Evolutionary conservation across 805 yeast genomes (phyloP), one percentile per base, ranked within the genome.

Genomic region (Myxozyma kluyveri): DNA sequence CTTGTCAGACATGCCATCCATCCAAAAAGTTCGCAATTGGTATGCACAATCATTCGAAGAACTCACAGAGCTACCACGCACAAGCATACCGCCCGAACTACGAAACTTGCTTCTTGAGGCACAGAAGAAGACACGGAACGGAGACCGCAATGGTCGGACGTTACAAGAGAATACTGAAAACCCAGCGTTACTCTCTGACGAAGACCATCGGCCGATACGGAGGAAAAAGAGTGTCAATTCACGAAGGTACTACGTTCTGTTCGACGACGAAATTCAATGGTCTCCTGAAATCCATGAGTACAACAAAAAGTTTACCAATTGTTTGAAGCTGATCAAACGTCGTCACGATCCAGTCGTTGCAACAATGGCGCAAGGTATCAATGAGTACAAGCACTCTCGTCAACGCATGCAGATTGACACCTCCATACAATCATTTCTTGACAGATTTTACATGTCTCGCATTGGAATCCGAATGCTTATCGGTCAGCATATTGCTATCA

Each of bases 291-390:
- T 86, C 31, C 78, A 78, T 60, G 80, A 79, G 54, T 89, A 84
- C 69, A 89, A 86, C 67, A 78, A 78, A 62, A 59, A 67, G 12
- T 91, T 88, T 9, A 80, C 82, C 40, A 82, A 82, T 37, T 73
- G 86, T 0, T 73, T 88, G 54, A 77, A 79, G 46, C 80, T 76
- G 55, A 88, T 88, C 68, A 89, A 88, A 65, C 80, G 78, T 59
- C 74, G 96, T 31, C 96, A 88, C 67, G 96, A 89, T 68, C 95
- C 96, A 6, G 90, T 95, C 0, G 96, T 89, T 17, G 83, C 95
- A 14, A 88, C 96, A 0, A 83, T 89, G 64, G 63, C 61, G 0
- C 88, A 87, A 60, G 96, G 96, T 32, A 95, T 89, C 6, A 84
- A 84, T 62, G 95, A 88, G 67, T 89, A 96, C 95, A 88, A 88